Evolutionary conservation across 2,329 filamentous ascomycete genomes (phyloP), one percentile per base, ranked within the genome.

Genomic region (Arthrobotrys pseudoclavata): DNA sequence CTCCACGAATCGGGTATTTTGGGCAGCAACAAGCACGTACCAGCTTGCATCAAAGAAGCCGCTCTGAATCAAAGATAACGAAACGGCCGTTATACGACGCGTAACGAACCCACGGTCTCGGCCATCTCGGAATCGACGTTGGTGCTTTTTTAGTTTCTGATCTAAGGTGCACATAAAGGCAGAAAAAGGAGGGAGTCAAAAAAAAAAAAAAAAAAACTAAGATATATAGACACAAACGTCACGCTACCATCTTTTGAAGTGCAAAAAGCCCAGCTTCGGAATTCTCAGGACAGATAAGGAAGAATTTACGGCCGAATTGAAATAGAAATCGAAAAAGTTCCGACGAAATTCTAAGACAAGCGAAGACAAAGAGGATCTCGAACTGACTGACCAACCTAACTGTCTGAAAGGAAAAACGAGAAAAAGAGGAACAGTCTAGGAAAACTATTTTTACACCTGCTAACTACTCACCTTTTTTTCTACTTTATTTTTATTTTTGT

Each of bases 11-110:
- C 72, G 72, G 72, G 63, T 69, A 76, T 70, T 76, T 76, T 60
- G 72, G 48, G 69, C 69, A 76, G 60, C 71, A 67, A 34, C 62
- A 63, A 50, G 47, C 70, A 57, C 48, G 61, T 60, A 70, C 45
- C 67, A 62, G 53, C 55, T 37, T 47, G 60, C 48, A 66, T 29
- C 48, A 37, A 55, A 42, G 37, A 47, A 47, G 37, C 29, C 29
- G 29, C 48, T 55, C 64, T 63, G 50, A 62, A 67, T 67, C 29
- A 69, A 55, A 60, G 64, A 76, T 70, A 64, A 66, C 40, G 70
- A 70, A 70, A 76, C 72, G 64, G 71, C 71, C 71, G 60, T 70
- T 70, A 69, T 69, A 76, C 72, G 72, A 76, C 72, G 72, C 72
- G 72, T 76, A 57, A 70, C 66, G 72, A 76, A 69, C 64, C 40